Evolutionary conservation across 768 basidiomycete genomes (phyloP), one percentile per base, ranked within the genome.

Genomic region (Zangia roseola): DNA sequence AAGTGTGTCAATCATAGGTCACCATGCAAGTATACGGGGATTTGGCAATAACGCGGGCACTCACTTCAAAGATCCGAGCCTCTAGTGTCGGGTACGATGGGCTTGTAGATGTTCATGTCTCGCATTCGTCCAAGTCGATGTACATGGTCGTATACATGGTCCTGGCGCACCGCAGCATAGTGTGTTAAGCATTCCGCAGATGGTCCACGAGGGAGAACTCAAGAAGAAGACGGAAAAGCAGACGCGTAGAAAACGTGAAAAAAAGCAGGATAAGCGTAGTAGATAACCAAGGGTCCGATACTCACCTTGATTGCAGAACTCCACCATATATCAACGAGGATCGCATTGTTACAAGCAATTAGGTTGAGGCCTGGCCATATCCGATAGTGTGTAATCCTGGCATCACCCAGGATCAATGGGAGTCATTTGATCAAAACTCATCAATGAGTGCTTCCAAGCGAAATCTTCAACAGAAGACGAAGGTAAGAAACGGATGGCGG

Each of bases 281-380:
- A 21, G 16, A 42, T 42, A 44, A 16, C 36, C 37, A 16, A 20
- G 40, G 36, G 20, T n/a, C 16, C 36, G 6, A 48, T 57, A 62
- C 78, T 53, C 55, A 88, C 86, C 69, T 91, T 88, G 6, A 91
- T 74, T 0, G 88, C 90, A 10, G 91, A 88, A 64, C 91, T 88
- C 92, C 94, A 97, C 94, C 94, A 97, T 50, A 94, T 70, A 64
- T 97, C 95, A 48, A 92, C 80, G 5, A 97, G 77, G 56, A 97
- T 88, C 33, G 97, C 94, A 55, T 95, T 91, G 65, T 94, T 95
- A 69, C 94, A 97, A 33, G 84, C 86, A 0, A 91, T 93, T 59
- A 97, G 65, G 63, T 97, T 97, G 38, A 97, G 79, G 37, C 93
- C 91, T 83, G 54, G 26, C 36, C 49, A 47, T 38, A 28, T 48